These are phyloP conservation scores for Fusarium penzigii DNA, from an alignment of 2,329 filamentous ascomycete species.

Conservation along the genomic window DNA sequence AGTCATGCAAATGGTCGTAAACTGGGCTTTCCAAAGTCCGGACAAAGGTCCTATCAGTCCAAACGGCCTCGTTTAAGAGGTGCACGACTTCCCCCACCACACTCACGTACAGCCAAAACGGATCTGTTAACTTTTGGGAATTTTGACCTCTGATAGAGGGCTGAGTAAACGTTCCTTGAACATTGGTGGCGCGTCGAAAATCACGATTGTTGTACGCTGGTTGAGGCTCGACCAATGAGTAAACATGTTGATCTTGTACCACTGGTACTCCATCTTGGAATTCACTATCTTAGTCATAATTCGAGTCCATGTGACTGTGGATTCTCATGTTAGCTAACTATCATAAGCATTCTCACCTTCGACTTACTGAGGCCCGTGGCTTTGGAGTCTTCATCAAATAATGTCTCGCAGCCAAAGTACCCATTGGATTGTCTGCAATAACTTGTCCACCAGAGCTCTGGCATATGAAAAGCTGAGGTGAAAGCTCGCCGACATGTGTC, in stretches of 20 bases:
- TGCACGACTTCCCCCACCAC: constrained; percentile 5
- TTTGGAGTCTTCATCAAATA: constrained; percentile 24
- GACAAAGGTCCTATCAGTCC: constrained; percentile 39
- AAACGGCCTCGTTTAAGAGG: constrained; percentile 34
- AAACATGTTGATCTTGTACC: constrained; percentile 20
- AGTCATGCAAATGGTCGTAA: constrained; percentile 41
- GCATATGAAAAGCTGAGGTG: constrained; percentile 14
- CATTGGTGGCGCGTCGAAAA: constrained; percentile 3
- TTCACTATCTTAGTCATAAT: constrained; percentile 11
- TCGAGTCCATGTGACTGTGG: constrained; percentile 16
- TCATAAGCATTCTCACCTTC: background rate
- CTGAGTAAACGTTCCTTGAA: background rate
- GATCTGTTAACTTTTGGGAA: constrained; percentile 3
- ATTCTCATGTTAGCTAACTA: too few species aligned
- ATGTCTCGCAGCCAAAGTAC: constrained; percentile 35
- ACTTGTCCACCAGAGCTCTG: constrained; percentile 37
- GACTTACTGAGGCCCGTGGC: constrained; percentile 11
- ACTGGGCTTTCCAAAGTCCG: constrained; percentile 38
- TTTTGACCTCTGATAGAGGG: constrained; percentile 8
- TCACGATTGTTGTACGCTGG: constrained; percentile 18
- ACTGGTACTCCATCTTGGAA: background rate
- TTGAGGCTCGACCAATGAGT: constrained; percentile 11
- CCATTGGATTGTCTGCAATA: constrained; percentile 39
- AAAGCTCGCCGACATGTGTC: constrained; percentile 27
- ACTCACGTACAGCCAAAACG: constrained; percentile 17